Conservation (phyloP, 2,329 filamentous ascomycete species). For the Scedosporium aurantiacum region DNA sequence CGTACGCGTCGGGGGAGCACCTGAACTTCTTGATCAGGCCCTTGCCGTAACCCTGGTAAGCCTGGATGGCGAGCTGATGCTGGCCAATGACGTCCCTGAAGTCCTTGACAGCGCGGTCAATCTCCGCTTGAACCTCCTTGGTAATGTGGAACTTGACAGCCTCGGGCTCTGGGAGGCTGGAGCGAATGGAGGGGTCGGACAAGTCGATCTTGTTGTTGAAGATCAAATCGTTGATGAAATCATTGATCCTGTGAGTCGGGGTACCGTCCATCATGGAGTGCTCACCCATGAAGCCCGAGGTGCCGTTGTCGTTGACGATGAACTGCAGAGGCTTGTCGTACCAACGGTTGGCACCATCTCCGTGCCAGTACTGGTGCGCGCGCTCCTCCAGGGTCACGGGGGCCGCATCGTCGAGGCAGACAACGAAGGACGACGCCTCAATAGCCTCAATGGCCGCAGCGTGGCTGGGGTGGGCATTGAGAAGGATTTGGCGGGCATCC, state of each 20-base stretch:
- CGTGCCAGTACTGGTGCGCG: constrained; percentile 95
- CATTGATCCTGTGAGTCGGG: constrained; percentile 91
- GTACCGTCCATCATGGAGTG: constrained; percentile 99
- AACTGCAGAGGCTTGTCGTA: constrained; percentile 98
- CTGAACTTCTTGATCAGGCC: constrained; percentile 99
- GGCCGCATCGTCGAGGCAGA: constrained; percentile 85
- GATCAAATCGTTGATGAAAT: constrained; percentile 85
- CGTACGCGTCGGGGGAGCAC: constrained; percentile 93
- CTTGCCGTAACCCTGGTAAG: constrained; percentile 96
- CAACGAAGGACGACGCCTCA: constrained; percentile 78
- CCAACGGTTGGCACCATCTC: constrained; percentile 91
- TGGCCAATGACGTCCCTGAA: constrained; percentile 72
- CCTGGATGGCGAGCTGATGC: constrained; percentile 87
- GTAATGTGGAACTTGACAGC: constrained; percentile 70
- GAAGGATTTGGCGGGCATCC: constrained; percentile 65
- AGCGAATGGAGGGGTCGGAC: constrained; percentile 64
- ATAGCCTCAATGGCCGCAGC: constrained; percentile 66
- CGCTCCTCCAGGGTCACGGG: constrained; percentile 94
- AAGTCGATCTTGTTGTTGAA: constrained; percentile 93
- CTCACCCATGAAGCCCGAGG: constrained; percentile 94
- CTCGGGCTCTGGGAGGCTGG: constrained; percentile 70
- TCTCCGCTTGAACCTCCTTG: constrained; percentile 61
- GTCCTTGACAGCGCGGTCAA: constrained; percentile 66
- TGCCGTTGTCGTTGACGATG: constrained; percentile 96
- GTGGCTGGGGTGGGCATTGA: constrained; percentile 70